Evolutionary conservation across 2,329 filamentous ascomycete species (phyloP).

Genomic region (Pezicula neosporulosa): DNA sequence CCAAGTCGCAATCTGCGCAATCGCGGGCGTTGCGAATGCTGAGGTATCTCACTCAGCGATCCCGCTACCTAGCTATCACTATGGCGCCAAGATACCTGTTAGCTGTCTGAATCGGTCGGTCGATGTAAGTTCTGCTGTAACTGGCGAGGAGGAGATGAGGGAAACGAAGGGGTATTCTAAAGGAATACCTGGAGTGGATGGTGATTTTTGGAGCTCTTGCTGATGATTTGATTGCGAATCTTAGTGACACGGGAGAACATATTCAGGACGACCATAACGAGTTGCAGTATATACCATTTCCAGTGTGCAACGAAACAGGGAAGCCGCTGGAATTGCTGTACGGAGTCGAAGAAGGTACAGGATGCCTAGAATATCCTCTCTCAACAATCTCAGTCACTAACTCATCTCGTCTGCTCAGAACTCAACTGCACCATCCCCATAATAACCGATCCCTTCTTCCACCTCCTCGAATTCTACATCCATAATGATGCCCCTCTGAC

Average conservation of each 20-base stretch:
- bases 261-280: slow-evolving; percentile 77
- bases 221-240: not conserved
- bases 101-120: slow-evolving; percentile 71
- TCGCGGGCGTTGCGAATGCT: slow-evolving; percentile 1
- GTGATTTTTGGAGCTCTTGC: not conserved
- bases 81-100: slow-evolving; percentile 64
- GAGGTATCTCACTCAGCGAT: slow-evolving; percentile 21
- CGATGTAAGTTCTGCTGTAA: slow-evolving; percentile 52
- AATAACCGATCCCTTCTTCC: slow-evolving; percentile 77
- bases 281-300: slow-evolving; percentile 90
- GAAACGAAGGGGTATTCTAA: not conserved
- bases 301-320: slow-evolving; percentile 82
- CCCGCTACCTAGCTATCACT: slow-evolving; percentile 56
- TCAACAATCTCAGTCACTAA: not conserved
- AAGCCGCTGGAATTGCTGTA: slow-evolving; percentile 82
- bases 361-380: not conserved
- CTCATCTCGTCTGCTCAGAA: slow-evolving; percentile 42
- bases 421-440: slow-evolving; percentile 80
- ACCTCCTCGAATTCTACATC: slow-evolving; percentile 94
- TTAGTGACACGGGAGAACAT: slow-evolving; percentile 83
- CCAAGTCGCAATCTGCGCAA: not conserved
- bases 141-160: not conserved
- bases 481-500: slow-evolving; percentile 92
- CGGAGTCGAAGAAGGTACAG: slow-evolving; percentile 58
- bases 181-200: not conserved